Base-by-base conservation (phyloP, 2,329 filamentous ascomycete genomes). In the Zasmidium citrigriseum region DNA sequence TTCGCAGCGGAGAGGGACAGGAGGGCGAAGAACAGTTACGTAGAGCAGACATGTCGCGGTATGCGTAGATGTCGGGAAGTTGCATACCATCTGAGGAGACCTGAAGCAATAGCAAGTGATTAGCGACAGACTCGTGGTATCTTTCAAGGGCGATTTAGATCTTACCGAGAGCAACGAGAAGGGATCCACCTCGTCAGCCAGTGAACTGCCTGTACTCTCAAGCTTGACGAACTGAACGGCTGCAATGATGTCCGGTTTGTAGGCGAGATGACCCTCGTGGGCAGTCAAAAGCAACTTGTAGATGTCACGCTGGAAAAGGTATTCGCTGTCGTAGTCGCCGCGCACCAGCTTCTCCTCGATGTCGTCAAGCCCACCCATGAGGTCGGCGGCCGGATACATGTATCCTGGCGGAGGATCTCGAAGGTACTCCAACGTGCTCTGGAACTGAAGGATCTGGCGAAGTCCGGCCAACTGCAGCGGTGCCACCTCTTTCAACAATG, bases 251-350 rank as follows among this genome's bases (percentile, higher is more conserved):
- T 75, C 73, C 0, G 73, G 69, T 14, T 70, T 66, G 60, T 70
- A 77, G 7, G 64, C 62, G 16, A 77, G 70, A 61, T 78, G 75
- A 20, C 75, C 75, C 59, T 78, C 76, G 55, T 77, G 74, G 2
- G 73, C 75, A 10, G 67, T 64, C n/a, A 65, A 67, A 54, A 77
- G 69, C 0, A 77, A 64, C 16, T 62, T 65, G 55, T 67, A 69
- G 53, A 78, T 65, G 24, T 72, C 68, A 49, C 69, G 54, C 59
- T 78, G 74, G 24, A 78, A 75, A 2, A 76, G 74, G 53, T 77
- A 78, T 50, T 78, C 76, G 21, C 65, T 75, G 14, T 60, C 62
- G 64, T 75, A 78, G 0, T 58, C 62, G 12, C 64, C 68, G 14
- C 63, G 57, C 0, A 66, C 27, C 1, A 77, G 58, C 44, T 69